These are phyloP conservation scores for Penicillium expansum DNA, from an alignment of 2,329 filamentous ascomycete species.

Conservation along the genomic window DNA sequence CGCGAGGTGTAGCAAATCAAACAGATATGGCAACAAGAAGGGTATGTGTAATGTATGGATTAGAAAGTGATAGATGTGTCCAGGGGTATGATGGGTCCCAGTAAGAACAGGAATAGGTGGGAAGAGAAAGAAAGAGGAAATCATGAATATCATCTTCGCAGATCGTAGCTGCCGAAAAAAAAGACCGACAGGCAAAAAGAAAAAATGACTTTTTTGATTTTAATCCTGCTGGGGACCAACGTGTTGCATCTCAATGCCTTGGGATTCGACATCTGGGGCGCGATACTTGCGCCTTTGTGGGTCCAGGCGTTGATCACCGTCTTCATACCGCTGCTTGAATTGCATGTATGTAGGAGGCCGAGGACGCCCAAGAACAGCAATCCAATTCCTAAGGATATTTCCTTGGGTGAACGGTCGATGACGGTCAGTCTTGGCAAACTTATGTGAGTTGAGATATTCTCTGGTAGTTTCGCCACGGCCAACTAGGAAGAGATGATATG, in stretches of 20 bases:
- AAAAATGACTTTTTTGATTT: conserved; percentile 8
- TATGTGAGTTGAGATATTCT: conserved; percentile 94
- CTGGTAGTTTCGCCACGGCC: conserved; percentile 89
- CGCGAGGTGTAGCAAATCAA: conserved; percentile 3
- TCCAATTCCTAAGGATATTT: conserved; percentile 71
- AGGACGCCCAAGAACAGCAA: conserved; percentile 76
- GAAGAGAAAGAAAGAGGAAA: conserved; percentile 5
- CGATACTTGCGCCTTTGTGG: conserved; percentile 54
- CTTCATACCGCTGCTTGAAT: conserved; percentile 73
- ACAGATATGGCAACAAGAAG: conserved; percentile 10
- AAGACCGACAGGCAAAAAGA: conserved; percentile 9
- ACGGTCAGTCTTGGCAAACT: conserved; percentile 87
- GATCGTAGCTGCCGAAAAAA: conserved; percentile 18
- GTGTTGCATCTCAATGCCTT: conserved; percentile 71
- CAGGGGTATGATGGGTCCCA: background rate
- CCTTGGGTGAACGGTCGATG: conserved; percentile 87
- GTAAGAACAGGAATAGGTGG: conserved; percentile 2
- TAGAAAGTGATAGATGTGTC: conserved; percentile 19
- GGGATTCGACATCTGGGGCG: conserved; percentile 49
- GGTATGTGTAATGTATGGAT: conserved; percentile 17
- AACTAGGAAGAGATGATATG: conserved; percentile 90
- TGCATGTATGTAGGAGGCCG: conserved; percentile 83
- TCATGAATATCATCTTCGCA: conserved; percentile 23
- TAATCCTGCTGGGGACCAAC: conserved; percentile 40
- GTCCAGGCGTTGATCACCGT: conserved; percentile 83